Conservation (phyloP, 164 flowering plant genomes). For the Buxus sempervirens region DNA sequence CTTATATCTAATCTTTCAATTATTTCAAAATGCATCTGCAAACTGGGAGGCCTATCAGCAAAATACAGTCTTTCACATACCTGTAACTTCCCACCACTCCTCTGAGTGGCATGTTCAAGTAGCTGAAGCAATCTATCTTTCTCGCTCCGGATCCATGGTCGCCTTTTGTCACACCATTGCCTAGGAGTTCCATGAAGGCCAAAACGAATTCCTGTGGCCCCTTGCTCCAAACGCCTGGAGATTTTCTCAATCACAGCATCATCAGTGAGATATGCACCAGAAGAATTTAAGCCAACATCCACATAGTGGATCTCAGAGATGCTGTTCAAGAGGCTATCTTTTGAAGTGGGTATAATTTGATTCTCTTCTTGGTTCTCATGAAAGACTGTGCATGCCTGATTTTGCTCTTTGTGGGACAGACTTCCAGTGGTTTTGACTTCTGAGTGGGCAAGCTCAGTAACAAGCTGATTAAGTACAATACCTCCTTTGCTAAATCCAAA, state of each 20-base stretch:
- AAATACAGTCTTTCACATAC: slow-evolving; percentile 69
- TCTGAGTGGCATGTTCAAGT: slow-evolving; percentile 42
- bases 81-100: slow-evolving; percentile 48
- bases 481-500: slow-evolving; percentile 97
- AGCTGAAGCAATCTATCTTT: slow-evolving; percentile 49
- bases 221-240: slow-evolving; percentile 27
- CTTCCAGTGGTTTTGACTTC: slow-evolving; percentile 16
- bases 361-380: slow-evolving; percentile 14
- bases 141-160: slow-evolving; percentile 61
- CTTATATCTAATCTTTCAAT: slow-evolving; percentile 65
- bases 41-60: slow-evolving; percentile 41
- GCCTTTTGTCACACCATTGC: slow-evolving; percentile 68
- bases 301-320: slow-evolving; percentile 72
- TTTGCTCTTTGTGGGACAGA: slow-evolving; percentile 3
- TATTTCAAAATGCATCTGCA: slow-evolving; percentile 92
- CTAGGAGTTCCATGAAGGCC: slow-evolving; percentile 85
- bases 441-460: slow-evolving; percentile 52
- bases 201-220: slow-evolving; percentile 43
- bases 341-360: slow-evolving; percentile 43
- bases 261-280: slow-evolving; percentile 75
- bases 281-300: slow-evolving; percentile 74
- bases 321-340: slow-evolving; percentile 58
- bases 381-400: not conserved
- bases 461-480: slow-evolving; percentile 69
- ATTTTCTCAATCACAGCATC: slow-evolving; percentile 41